These are phyloP conservation scores for Diplocarpon mali DNA, from an alignment of 2,329 filamentous ascomycete genomes.

Conservation along the genomic window DNA sequence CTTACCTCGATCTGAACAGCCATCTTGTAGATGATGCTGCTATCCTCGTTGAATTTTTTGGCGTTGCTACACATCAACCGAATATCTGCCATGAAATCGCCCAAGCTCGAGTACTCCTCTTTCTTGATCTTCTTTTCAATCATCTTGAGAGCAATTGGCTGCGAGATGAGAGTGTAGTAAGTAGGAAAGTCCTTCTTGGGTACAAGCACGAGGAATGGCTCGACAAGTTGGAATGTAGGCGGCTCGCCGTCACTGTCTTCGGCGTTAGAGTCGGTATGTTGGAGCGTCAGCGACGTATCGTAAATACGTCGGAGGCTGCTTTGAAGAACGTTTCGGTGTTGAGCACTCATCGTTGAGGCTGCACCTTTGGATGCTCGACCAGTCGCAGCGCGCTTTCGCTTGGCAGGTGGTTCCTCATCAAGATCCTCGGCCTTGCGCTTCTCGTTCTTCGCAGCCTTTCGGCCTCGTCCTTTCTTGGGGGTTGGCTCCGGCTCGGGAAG, in stretches of 20 bases:
- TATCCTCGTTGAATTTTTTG: conserved; percentile 92
- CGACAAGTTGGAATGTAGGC: conserved; percentile 69
- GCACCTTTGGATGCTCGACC: conserved; percentile 48
- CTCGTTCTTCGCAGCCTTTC: conserved; percentile 60
- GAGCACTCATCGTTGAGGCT: conserved; percentile 42
- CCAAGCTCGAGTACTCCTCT: conserved; percentile 76
- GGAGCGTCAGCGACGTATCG: conserved; percentile 71
- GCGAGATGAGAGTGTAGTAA: conserved; percentile 88
- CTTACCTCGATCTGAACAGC: conserved; percentile 86
- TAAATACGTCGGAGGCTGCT: conserved; percentile 67
- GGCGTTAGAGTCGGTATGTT: conserved; percentile 58
- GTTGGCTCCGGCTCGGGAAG: conserved; percentile 54
- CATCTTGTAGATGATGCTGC: conserved; percentile 82
- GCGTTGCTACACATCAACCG: conserved; percentile 81
- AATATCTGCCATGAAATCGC: conserved; percentile 74
- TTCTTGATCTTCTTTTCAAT: conserved; percentile 94
- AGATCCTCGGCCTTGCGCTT: conserved; percentile 69
- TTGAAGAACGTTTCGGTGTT: conserved; percentile 69
- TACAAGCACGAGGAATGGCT: conserved; percentile 85
- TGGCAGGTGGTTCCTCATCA: conserved; percentile 58
- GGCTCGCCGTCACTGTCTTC: conserved; percentile 31
- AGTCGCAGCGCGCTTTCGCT: conserved; percentile 66
- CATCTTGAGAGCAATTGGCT: conserved; percentile 91
- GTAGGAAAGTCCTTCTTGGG: conserved; percentile 84
- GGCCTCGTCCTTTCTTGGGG: conserved; percentile 70